phyloP scores from a whole-genome alignment of 345 rosid species.

The Gossypium sturtianum region DNA sequence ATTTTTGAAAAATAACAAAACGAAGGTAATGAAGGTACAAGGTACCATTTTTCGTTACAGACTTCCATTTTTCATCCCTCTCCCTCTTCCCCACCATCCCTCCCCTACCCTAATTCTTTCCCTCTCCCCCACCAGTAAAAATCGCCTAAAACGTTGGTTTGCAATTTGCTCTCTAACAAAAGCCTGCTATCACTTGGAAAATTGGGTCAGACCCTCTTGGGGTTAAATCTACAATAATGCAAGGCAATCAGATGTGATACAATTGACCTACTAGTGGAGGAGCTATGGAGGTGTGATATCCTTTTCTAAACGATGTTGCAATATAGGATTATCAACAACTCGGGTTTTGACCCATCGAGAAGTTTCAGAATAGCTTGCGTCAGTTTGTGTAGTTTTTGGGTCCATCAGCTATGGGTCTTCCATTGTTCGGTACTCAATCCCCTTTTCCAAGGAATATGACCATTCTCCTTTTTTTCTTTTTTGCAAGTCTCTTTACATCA shows the following conservation, averaged over 20 bases:
- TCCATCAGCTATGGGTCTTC: slow-evolving; percentile 56
- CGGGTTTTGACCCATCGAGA: background rate
- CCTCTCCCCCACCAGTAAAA: no score
- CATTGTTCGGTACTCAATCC: slow-evolving; percentile 23
- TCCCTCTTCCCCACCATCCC: no score
- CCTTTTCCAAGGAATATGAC: slow-evolving; percentile 54
- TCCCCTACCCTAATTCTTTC: no score
- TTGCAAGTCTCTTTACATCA: slow-evolving; percentile 41
- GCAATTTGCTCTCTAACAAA: slow-evolving; percentile 57
- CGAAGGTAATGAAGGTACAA: no score
- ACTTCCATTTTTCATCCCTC: no score
- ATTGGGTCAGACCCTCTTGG: slow-evolving; percentile 61
- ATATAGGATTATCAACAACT: background rate
- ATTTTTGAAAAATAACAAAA: no score
- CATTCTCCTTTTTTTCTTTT: slow-evolving; percentile 50
- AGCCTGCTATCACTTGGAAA: slow-evolving; percentile 46
- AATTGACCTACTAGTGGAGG: slow-evolving; percentile 51
- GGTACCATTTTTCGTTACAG: no score
- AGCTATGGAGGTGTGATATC: slow-evolving; percentile 79
- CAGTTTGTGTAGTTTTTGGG: slow-evolving; percentile 56
- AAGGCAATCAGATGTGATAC: slow-evolving; percentile 48
- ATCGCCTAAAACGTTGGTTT: background rate
- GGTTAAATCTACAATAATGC: slow-evolving; percentile 76
- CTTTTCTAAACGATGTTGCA: slow-evolving; percentile 33
- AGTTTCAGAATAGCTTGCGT: slow-evolving; percentile 20